Evolutionary conservation across 2,329 filamentous ascomycete species (phyloP), one percentile per base, ranked within the genome.

Genomic region (Fusarium nanum): DNA sequence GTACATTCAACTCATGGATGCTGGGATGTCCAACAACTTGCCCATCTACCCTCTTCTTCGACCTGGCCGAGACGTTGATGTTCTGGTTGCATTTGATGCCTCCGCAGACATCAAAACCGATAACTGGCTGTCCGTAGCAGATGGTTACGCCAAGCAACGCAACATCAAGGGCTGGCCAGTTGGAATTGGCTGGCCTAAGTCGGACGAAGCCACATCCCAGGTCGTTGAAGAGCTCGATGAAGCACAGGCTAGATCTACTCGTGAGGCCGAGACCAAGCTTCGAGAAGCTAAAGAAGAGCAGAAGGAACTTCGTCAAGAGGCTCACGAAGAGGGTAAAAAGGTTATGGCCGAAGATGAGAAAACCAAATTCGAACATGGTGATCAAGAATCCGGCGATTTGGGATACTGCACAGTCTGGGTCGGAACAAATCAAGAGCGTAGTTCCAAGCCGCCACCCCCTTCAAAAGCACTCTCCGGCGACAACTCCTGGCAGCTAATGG

Each of bases 1-100:
- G 46, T 91, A 97, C 77, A 85, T 95, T 20, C 91, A 93, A 70
- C 86, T 95, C 18, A 98, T 98, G 94, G 96, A 99, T 79, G 94
- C 96, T 3, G 96, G 96, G 53, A 99, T 99, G 96, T 97, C 93
- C 70, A 98, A 99, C 78, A 99, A 99, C 76, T 85, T 99, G 11
- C 96, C 96, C 3, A 94, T 98, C 44, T 99, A 99, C 78, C 96
- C 96, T 0, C 86, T 98, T 6, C 89, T 99, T 20, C 90, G 96
- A 13, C 93, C 93, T 0, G 95, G 94, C 4, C 88, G 96, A 37
- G 88, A 97, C 60, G 91, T 99, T 8, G 96, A 99, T 74, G 87
- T 99, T 45, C 84, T 98, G 47, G 88, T 99, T 47, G 93, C 94
- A 5, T 99, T 99, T 78, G 96, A 99, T 78, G 94, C 94, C 6